Evolutionary conservation across 345 rosid genomes (phyloP), one percentile per base, ranked within the genome.

Genomic region (Geranium brycei): DNA sequence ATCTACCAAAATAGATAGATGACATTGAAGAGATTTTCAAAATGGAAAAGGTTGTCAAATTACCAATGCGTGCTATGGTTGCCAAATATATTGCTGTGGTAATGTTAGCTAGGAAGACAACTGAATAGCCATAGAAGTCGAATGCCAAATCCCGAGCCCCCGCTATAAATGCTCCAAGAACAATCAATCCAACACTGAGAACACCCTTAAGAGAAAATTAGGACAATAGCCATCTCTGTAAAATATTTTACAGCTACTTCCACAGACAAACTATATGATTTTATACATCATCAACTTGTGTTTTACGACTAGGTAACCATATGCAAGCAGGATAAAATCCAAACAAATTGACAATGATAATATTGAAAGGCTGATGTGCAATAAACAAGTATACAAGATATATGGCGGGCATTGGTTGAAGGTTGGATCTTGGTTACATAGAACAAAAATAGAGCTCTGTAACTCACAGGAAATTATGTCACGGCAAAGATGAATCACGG

Each of bases 101-200:
- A 60, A 93, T 73, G 81, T 93, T 93, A 71, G 99, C 85, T 57
- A 84, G 31, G 82, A 93, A 85, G 76, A 90, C 99, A 72, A 93
- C 63, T 70, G 74, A 85, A 79, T 93, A 93, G 19, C 99, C 95
- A 79, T 88, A 81, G 74, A 85, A 81, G 76, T 93, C 96, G 74
- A 83, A 93, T 63, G 97, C 88, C 74, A 90, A 83, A 74, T 93
- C 99, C 71, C 96, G 91, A 47, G 95, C 96, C 80, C 99, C 99
- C 13, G 99, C 99, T 40, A 90, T 70, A 69, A 90, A 77, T 69
- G 96, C 97, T 40, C 99, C 99, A 76, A 93, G 62, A 75, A 93
- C 51, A 69, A 93, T 90, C 76, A 90, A 70, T 17, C 96, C 92
- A 38, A 90, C 99, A 85, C 99, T 93, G 91, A 72, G 69, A 83